phyloP scores from a whole-genome alignment of 805 yeast species.

The Kodamaea neixiangensis region DNA sequence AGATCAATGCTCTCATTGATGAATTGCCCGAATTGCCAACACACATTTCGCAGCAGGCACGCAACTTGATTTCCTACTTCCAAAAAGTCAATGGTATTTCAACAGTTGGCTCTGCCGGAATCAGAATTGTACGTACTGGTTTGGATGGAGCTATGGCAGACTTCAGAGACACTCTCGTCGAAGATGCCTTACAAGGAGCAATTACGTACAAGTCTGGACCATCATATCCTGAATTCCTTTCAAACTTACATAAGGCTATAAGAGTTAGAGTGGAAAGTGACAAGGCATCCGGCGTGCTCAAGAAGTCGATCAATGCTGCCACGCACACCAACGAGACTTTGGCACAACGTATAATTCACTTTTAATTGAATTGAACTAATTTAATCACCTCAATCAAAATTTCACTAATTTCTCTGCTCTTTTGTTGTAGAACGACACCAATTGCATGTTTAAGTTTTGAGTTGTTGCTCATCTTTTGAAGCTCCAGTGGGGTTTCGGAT shows the following conservation, averaged over 20 bases:
- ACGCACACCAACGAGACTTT: constrained; percentile 33
- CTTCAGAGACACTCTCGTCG: constrained; percentile 65
- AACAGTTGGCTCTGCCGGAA: constrained; percentile 36
- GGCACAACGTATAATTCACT: constrained; percentile 42
- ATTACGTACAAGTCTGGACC: constrained; percentile 40
- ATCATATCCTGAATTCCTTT: constrained; percentile 67
- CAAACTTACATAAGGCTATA: constrained; percentile 65
- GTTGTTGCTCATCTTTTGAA: constrained; percentile 7
- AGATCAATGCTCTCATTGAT: constrained; percentile 51
- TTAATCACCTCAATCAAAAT: constrained; percentile 19
- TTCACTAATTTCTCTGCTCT: constrained; percentile 14
- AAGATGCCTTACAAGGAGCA: constrained; percentile 58
- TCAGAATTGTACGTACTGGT: constrained; percentile 65
- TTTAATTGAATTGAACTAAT: constrained; percentile 19
- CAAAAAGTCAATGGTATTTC: constrained; percentile 35
- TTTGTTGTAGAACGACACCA: constrained; percentile 1
- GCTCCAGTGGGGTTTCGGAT: neutral
- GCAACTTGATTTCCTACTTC: constrained; percentile 61
- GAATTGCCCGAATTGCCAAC: constrained; percentile 73
- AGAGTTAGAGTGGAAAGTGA: constrained; percentile 53
- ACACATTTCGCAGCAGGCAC: constrained; percentile 65
- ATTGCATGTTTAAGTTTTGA: constrained; percentile 13
- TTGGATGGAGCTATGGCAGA: constrained; percentile 56
- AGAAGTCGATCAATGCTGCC: constrained; percentile 27
- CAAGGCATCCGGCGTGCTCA: constrained; percentile 30